A percentile compares a stretch with the other conserved stretches of the same genome.
Evolutionary conservation across 495 filamentous ascomycete genomes (phyloP).

Genomic region (Podospora tetraspora): DNA sequence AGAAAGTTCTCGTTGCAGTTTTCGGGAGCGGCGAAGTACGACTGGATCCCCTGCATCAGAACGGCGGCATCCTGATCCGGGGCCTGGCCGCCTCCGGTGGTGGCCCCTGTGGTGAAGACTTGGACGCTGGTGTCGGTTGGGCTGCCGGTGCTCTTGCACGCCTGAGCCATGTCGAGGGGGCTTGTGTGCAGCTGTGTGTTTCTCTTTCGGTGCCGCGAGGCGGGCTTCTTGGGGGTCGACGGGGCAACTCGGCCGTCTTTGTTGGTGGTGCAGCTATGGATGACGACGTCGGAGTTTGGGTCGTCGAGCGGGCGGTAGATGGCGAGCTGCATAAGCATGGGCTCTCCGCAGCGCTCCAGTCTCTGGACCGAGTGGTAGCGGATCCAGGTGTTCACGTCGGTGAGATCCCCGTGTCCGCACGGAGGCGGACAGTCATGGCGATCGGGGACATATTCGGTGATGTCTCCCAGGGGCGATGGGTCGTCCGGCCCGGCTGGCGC

Average conservation of each 20-base stretch:
- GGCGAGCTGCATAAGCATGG: conserved; percentile 18
- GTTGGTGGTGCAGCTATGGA: conserved; percentile 9
- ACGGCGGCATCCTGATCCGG: neutral
- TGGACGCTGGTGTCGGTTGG: neutral
- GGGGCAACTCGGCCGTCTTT: too few relatives aligned
- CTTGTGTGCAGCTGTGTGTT: neutral
- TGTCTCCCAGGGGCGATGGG: conserved; percentile 12
- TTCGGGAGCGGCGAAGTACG: conserved; percentile 10
- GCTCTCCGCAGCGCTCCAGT: conserved; percentile 13
- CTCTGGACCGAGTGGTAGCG: conserved; percentile 14
- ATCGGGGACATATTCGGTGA: conserved; percentile 12
- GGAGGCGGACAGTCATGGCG: conserved; percentile 18
- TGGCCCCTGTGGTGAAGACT: neutral
- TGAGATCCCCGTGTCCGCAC: conserved; percentile 8
- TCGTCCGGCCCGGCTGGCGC: conserved; percentile 4
- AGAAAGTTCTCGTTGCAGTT: conserved; percentile 15
- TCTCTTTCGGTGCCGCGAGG: conserved; percentile 1
- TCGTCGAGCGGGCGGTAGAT: conserved; percentile 14
- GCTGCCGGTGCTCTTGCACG: neutral
- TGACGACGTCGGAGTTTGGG: conserved; percentile 12
- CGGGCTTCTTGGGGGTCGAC: neutral
- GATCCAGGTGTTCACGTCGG: conserved; percentile 18
- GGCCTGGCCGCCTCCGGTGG: neutral
- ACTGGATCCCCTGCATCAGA: conserved; percentile 1
- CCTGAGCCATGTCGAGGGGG: conserved; percentile 1